A percentile compares a stretch with the other conserved stretches of the same genome.
These are phyloP conservation scores for Cryptococcus sp. DNA, from an alignment of 1,284 basidiomycete genomes.

Conservation along the genomic window DNA sequence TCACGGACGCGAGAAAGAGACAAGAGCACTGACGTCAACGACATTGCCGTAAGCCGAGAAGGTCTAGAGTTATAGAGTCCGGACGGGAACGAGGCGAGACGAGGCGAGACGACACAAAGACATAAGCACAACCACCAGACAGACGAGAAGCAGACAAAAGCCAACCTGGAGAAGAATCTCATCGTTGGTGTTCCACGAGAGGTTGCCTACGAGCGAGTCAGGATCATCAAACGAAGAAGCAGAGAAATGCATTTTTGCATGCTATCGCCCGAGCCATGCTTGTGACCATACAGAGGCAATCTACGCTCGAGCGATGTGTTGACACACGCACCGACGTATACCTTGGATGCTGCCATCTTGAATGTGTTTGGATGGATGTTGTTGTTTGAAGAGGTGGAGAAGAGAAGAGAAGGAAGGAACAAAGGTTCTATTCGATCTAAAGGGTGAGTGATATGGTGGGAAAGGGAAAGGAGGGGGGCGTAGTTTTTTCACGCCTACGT, in stretches of 20 bases:
- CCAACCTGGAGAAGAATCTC: constrained; percentile 76
- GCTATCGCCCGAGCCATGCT: constrained; percentile 12
- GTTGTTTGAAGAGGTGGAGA: constrained; percentile 1
- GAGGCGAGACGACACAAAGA: constrained; percentile 57
- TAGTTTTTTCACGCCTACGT: no score
- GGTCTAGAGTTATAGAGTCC: constrained; percentile 31
- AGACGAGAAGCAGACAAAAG: constrained; percentile 53
- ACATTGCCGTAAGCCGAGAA: constrained; percentile 53
- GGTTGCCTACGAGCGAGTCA: constrained; percentile 46
- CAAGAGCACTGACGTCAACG: constrained; percentile 47
- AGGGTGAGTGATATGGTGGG: not conserved
- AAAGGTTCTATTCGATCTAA: not conserved
- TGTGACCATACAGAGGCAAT: not conserved
- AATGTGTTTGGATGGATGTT: constrained; percentile 1
- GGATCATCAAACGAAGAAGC: constrained; percentile 2
- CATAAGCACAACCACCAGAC: constrained; percentile 65
- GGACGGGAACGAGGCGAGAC: constrained; percentile 20
- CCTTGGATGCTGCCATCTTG: constrained; percentile 25
- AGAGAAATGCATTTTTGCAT: constrained; percentile 9
- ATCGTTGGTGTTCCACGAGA: constrained; percentile 83
- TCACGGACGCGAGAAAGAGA: constrained; percentile 4
- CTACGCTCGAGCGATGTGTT: constrained; percentile 15
- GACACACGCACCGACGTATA: constrained; percentile 32
- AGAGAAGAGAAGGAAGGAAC: constrained; percentile 3
- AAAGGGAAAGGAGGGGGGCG: not conserved